These are phyloP conservation scores for Begonia peltatifolia DNA, from an alignment of 306 rosid species.

Conservation along the genomic window DNA sequence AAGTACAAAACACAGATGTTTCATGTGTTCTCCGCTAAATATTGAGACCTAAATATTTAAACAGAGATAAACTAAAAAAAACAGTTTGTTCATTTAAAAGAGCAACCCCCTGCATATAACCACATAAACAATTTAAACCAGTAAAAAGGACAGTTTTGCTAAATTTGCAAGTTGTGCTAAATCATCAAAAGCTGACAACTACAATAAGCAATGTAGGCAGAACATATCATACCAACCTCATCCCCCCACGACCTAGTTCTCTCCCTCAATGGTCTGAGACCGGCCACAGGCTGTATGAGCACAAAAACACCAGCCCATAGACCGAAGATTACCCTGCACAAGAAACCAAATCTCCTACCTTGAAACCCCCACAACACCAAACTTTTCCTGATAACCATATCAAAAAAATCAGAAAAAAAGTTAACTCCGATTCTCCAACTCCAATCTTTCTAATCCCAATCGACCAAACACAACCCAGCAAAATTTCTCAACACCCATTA, in stretches of 20 bases:
- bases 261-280: conserved; percentile 85
- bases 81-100: background rate
- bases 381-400: conserved; percentile 29
- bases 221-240: conserved; percentile 50
- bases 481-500: conserved; percentile 30
- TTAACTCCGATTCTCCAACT: conserved; percentile 29
- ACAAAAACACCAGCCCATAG: conserved; percentile 22
- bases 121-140: background rate
- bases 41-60: no score
- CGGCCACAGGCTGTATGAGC: conserved; percentile 44
- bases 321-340: conserved; percentile 25
- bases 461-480: conserved; percentile 17
- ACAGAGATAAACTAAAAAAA: background rate
- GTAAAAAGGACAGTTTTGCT: background rate
- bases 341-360: conserved; percentile 23
- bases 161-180: conserved; percentile 3
- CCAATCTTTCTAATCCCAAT: conserved; percentile 15
- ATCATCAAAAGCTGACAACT: background rate
- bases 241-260: conserved; percentile 85
- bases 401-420: conserved; percentile 19
- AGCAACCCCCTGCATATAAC: background rate
- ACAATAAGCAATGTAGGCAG: background rate
- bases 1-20: no score
- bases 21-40: no score
- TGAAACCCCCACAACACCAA: conserved; percentile 20